Conservation (phyloP, 2,329 filamentous ascomycete genomes). For the Byssochlamys sp. region DNA sequence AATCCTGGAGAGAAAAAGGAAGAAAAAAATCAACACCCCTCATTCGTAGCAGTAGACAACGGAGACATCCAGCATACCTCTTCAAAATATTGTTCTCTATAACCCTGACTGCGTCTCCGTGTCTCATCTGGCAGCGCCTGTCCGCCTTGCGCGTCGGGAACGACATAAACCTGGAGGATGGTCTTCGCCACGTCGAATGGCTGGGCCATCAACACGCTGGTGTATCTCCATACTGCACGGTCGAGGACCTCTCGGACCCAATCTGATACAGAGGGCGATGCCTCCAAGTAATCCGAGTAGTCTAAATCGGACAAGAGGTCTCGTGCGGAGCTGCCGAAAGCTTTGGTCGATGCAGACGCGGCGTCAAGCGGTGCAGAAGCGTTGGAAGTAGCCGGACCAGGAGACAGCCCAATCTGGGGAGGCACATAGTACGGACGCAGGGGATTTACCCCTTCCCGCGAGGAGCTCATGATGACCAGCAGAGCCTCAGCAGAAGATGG, state of each 20-base stretch:
- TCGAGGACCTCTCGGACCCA: constrained; percentile 70
- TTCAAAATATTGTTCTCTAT: constrained; percentile 22
- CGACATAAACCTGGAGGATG: constrained; percentile 66
- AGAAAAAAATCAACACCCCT: constrained; percentile 4
- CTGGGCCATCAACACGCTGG: constrained; percentile 76
- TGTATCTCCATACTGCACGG: constrained; percentile 84
- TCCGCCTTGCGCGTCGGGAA: constrained; percentile 28
- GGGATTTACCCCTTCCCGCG: constrained; percentile 47
- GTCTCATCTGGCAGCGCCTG: constrained; percentile 20
- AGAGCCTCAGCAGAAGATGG: constrained; percentile 1
- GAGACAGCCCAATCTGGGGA: constrained; percentile 54
- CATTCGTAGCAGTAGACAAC: neutral
- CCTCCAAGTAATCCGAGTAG: constrained; percentile 78
- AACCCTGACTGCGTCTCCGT: constrained; percentile 16
- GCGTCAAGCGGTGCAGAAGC: constrained; percentile 24
- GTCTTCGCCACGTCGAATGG: constrained; percentile 97
- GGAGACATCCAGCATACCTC: constrained; percentile 17
- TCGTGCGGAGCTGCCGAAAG: constrained; percentile 57
- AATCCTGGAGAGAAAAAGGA: constrained; percentile 16
- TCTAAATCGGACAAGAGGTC: constrained; percentile 84
- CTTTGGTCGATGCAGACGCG: constrained; percentile 33
- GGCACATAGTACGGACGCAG: constrained; percentile 54
- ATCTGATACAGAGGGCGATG: constrained; percentile 63
- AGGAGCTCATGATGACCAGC: constrained; percentile 33
- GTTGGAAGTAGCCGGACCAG: constrained; percentile 27